Evolutionary conservation across 768 basidiomycete genomes (phyloP).

Genomic region (Pulveroboletus sp.): DNA sequence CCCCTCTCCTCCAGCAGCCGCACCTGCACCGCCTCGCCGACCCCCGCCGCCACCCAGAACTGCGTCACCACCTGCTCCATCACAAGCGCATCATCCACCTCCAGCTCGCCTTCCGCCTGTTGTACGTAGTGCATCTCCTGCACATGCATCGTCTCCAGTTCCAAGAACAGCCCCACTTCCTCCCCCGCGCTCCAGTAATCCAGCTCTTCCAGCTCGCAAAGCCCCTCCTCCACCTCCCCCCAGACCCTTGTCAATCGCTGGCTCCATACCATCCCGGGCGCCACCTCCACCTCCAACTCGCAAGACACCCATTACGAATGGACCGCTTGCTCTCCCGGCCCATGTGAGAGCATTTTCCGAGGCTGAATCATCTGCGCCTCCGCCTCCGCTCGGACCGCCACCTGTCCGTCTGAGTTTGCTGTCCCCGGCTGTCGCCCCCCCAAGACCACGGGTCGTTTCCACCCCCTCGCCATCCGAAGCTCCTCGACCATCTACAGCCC

Average conservation of each 20-base stretch:
- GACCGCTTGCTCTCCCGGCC: constrained; percentile 31
- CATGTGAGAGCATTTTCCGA: constrained; percentile 48
- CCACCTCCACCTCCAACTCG: constrained; percentile 42
- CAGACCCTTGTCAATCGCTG: constrained; percentile 35
- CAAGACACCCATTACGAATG: constrained; percentile 28
- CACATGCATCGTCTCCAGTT: constrained; percentile 8
- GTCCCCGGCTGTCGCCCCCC: constrained; percentile 15
- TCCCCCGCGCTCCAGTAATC: constrained; percentile 23
- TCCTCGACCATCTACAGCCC: constrained; percentile 9
- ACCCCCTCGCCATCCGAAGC: constrained; percentile 21
- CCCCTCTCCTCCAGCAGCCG: constrained; percentile 25
- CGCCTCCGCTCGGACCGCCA: constrained; percentile 31
- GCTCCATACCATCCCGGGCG: constrained; percentile 27
- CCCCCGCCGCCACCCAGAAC: constrained; percentile 33
- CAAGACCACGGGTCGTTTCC: constrained; percentile 25
- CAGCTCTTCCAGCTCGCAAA: constrained; percentile 30
- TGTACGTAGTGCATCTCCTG: constrained; percentile 25
- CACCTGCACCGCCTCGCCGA: constrained; percentile 25
- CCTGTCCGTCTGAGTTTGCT: constrained; percentile 24
- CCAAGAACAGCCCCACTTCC: constrained; percentile 23
- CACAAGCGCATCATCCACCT: constrained; percentile 23
- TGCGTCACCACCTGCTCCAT: constrained; percentile 25
- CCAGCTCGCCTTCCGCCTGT: constrained; percentile 26
- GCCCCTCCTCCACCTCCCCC: constrained; percentile 46
- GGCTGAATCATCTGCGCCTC: constrained; percentile 33